A percentile compares a stretch with the other conserved stretches of the same genome.
These are phyloP conservation scores for Apiotrichum brassicae DNA, from an alignment of 1,284 basidiomycete species.

Conservation along the genomic window DNA sequence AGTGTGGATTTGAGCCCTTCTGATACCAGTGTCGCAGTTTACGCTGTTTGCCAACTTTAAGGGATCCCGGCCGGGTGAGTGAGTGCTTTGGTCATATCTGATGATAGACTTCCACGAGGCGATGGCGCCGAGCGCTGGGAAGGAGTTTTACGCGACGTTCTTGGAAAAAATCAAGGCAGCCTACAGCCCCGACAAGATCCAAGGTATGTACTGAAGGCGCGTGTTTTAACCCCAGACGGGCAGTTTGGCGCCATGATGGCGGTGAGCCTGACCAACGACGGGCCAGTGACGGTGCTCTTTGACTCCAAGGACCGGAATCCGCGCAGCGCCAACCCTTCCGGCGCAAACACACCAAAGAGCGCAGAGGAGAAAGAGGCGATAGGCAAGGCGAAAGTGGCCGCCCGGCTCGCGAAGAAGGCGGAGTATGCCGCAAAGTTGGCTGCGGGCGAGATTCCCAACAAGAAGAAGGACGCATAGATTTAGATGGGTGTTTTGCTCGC, in stretches of 20 bases:
- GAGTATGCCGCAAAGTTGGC: constrained; percentile 12
- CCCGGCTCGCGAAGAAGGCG: constrained; percentile 13
- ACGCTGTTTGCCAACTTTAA: constrained; percentile 85
- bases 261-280: constrained; percentile 76
- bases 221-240: constrained; percentile 47
- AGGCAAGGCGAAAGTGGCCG: constrained; percentile 13
- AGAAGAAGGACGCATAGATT: neutral
- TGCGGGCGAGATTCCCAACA: neutral
- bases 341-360: constrained; percentile 8
- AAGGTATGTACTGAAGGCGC: constrained; percentile 53
- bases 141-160: constrained; percentile 64
- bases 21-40: constrained; percentile 65
- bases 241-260: constrained; percentile 90
- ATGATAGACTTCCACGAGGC: constrained; percentile 74
- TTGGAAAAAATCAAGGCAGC: constrained; percentile 58
- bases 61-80: constrained; percentile 60
- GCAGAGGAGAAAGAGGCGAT: constrained; percentile 11
- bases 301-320: constrained; percentile 47
- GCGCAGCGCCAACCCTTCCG: neutral
- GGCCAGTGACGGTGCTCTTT: constrained; percentile 73
- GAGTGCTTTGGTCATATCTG: neutral
- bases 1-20: constrained; percentile 8
- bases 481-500: no score
- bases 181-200: constrained; percentile 67
- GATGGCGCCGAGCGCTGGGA: constrained; percentile 67